phyloP scores from a whole-genome alignment of 2,329 filamentous ascomycete genomes.

The Aspergillus eucalypticola region DNA sequence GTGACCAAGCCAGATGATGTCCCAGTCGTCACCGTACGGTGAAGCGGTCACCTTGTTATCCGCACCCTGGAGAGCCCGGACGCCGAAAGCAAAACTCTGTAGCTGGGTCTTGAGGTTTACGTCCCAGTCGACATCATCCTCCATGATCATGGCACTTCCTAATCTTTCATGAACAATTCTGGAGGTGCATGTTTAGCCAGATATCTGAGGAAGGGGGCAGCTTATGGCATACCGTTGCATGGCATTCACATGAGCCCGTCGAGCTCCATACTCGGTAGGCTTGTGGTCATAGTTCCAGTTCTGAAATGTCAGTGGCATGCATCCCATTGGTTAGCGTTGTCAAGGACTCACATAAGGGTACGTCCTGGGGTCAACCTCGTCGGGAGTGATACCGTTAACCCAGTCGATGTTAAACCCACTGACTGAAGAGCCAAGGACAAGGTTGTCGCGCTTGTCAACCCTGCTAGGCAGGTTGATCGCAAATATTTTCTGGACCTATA shows the following conservation, averaged over 20 bases:
- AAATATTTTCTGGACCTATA: constrained; percentile 23
- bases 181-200: neutral
- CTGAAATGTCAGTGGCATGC: constrained; percentile 2
- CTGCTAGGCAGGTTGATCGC: constrained; percentile 23
- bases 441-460: constrained; percentile 25
- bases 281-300: constrained; percentile 24
- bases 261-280: constrained; percentile 20
- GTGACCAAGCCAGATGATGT: constrained; percentile 29
- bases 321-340: too few species aligned
- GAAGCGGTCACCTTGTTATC: neutral
- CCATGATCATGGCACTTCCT: constrained; percentile 20
- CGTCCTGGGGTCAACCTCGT: constrained; percentile 17
- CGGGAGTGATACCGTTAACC: constrained; percentile 20
- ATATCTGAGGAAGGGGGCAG: neutral
- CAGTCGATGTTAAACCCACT: constrained; percentile 21
- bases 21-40: constrained; percentile 22
- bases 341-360: constrained; percentile 22
- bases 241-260: constrained; percentile 24
- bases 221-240: constrained; percentile 19
- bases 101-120: constrained; percentile 19
- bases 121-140: constrained; percentile 22
- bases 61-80: constrained; percentile 10
- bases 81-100: constrained; percentile 13
- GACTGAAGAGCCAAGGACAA: constrained; percentile 23
- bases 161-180: constrained; percentile 20